Evolutionary conservation across 1,284 basidiomycete species (phyloP), one percentile per base, ranked within the genome.

Genomic region (Athelia psychrophila): DNA sequence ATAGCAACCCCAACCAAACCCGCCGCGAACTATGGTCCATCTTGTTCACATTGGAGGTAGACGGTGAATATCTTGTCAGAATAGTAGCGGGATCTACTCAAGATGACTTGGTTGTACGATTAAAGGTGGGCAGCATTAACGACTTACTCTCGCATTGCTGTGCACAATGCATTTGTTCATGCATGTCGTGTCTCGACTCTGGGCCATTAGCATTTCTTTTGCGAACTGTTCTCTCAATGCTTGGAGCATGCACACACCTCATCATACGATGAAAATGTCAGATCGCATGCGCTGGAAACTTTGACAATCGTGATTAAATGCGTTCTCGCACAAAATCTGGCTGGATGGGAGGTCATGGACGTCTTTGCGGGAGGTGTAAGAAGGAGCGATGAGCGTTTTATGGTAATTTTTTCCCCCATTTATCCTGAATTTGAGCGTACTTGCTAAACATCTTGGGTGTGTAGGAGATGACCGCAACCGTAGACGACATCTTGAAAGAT

Each of bases 291-390:
- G 1, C 61, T 84, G 8, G 71, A 78, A 55, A 81, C 80, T 0
- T 62, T 85, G 24, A 64, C 71, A 0, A 64, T 81, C 16, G 25
- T 81, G 3, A 61, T 77, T 24, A 73, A 76, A 18, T 70, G 68
- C 49, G 60, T 83, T 16, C 67, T 86, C 40, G 69, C 68, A 44
- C 84, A 86, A 64, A 76, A 78, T 49, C 59, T 81, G 1, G 74
- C 78, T 2, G 85, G 85, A 20, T 86, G 81, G 82, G 84, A 87
- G 60, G 74, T 81, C 9, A 86, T 87, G 84, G 80, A 86, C 35
- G 63, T 84, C 23, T 75, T 86, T 48, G 82, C 82, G 2, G 81
- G 81, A 6, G 79, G 78, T 23, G 79, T 84, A 4, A 69, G 65
- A 10, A 69, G 76, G 48, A 84, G 81, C 51, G 84, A 86, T 60